Base-by-base conservation (phyloP, 257 asterid genomes). In the Ilex aquifolium region DNA sequence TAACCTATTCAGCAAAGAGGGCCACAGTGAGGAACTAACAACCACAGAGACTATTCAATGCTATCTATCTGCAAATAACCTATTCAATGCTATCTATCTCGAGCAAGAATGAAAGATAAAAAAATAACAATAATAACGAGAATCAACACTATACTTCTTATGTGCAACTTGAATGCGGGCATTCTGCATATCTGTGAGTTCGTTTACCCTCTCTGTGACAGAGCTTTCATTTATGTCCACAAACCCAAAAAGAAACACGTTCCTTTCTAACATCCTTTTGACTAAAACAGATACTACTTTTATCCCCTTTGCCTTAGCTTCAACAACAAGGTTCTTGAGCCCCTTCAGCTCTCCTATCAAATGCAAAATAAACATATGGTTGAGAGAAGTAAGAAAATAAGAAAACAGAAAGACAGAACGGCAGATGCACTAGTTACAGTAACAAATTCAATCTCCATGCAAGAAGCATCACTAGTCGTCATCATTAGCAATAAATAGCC, bases 191-290 rank as follows among this genome's bases (percentile, higher is more conserved):
- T 76, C 87, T 0, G 87, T 74, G 44, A 89, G 85, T 73, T 85
- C 91, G 61, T 81, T 82, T 46, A 87, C 74, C 73, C 86, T 91
- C 73, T 83, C 88, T 12, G 82, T 75, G 16, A 72, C 80, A 62
- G 92, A 85, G 69, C 81, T 84, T 72, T 85, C 92, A 69, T 57
- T 77, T 17, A 72, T 79, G 66, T 87, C 95, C 65, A 86, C 84
- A 56, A 49, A 78, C 51, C 99, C 96, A 57, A 85, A 85, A 61
- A 92, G 94, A 77, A 89, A 90, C 77, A 82, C 69, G 72, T 84
- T 85, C 54, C 62, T 83, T 57, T 85, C 87, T 31, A 87, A 68
- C 96, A 93, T 90, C 60, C 68, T 71, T 65, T 81, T 90, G 74
- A 87, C 76, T 68, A 90, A 64, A 74, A 75, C 74, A 65, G 80